Evolutionary conservation across 306 rosid species (phyloP), one percentile per base, ranked within the genome.

Genomic region (Castanea crenata): DNA sequence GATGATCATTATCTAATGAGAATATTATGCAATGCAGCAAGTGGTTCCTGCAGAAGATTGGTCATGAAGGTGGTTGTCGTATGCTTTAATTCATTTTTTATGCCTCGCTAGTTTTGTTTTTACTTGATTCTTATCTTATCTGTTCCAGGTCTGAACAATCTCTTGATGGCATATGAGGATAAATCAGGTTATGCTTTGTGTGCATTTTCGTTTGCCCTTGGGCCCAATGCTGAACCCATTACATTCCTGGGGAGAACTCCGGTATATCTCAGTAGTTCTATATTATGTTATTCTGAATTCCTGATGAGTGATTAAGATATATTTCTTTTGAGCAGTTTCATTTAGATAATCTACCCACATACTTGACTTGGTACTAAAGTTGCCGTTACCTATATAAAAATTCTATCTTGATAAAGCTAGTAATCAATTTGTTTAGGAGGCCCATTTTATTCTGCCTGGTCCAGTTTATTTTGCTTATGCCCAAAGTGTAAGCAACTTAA

Each of bases 21-120:
- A 46, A 79, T 57, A 51, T 74, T 82, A 49, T 83, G 76, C 71
- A 21, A 55, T 85, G 92, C 99, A 95, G 99, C 86, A 95, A 95
- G 79, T 95, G 99, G 99, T 95, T 95, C 92, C 87, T 95, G 84
- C 92, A 92, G 97, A 95, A 95, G 94, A 83, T 90, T 83, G 99
- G 99, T 61, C 99, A 91, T 69, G 89, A 91, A 92, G 99, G 98
- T 92, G 70, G 65, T 76, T 55, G 5, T 77, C 59, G 5, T 25
- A 27, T 57, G 65, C 62, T 83, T 71, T 69, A 70, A 69, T 69
- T 56, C 35, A 27, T 16, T 4, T 73, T 76, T 59, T 85, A 27
- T 79, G 69, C 41, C 68, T 19, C 25, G 18, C 68, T 68, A 67
- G 55, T 58, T 83, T 73, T 32, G 49, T 74, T 78, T 46, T 74